A percentile compares a stretch with the other conserved stretches of the same genome.
Conservation (phyloP, 306 rosid genomes). For the Vicia villosa region DNA sequence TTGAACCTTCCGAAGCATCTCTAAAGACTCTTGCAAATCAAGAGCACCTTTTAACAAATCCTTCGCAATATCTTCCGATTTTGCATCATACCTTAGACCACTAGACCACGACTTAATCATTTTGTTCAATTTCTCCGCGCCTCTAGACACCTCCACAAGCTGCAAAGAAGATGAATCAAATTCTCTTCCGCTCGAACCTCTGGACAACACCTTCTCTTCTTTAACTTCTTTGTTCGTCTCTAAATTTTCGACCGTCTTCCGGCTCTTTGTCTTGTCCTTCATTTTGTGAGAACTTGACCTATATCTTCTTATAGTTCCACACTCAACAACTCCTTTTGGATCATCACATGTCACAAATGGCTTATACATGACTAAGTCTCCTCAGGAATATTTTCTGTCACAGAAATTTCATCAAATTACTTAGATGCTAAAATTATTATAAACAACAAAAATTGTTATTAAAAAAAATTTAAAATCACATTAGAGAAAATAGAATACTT, state of each 20-base stretch:
- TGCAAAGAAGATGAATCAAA: slow-evolving; percentile 61
- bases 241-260: slow-evolving; percentile 44
- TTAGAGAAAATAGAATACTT: slow-evolving; percentile 39
- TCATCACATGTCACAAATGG: slow-evolving; percentile 85
- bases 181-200: slow-evolving; percentile 41
- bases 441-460: not conserved
- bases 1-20: slow-evolving; percentile 70
- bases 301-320: slow-evolving; percentile 65
- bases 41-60: slow-evolving; percentile 85
- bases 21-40: slow-evolving; percentile 75
- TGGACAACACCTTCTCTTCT: slow-evolving; percentile 43
- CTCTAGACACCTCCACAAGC: slow-evolving; percentile 74
- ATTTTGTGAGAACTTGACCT: slow-evolving; percentile 51
- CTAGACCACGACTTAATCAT: slow-evolving; percentile 78
- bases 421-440: slow-evolving; percentile 35
- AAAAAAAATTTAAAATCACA: not conserved
- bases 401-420: slow-evolving; percentile 48
- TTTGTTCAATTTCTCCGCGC: slow-evolving; percentile 72
- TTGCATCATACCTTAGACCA: slow-evolving; percentile 50
- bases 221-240: slow-evolving; percentile 38
- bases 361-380: slow-evolving; percentile 75
- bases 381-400: slow-evolving; percentile 58
- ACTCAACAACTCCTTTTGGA: slow-evolving; percentile 88
- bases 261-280: slow-evolving; percentile 54
- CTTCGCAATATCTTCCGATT: slow-evolving; percentile 63